Base-by-base conservation (phyloP, 1,139 yeast genomes). In the Debaryomycetaceae sp. region DNA sequence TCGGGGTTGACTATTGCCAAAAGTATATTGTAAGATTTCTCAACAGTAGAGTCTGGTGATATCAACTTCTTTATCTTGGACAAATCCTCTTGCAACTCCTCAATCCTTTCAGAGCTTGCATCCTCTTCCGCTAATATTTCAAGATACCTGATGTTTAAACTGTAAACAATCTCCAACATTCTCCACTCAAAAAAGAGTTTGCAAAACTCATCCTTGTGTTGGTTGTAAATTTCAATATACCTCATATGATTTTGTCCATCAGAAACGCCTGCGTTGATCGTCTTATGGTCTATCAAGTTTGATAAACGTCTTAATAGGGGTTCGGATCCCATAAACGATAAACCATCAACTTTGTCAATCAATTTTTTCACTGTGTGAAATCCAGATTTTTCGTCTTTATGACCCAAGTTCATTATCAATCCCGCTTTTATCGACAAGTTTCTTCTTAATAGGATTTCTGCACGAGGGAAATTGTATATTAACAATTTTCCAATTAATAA, bases 141-240 rank as follows among this genome's bases (percentile, higher is more conserved):
- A 46, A 70, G 58, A 41, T 61, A 67, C 13, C 49, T 52, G 24
- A 63, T 41, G 38, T 59, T 66, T 40, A 70, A 56, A 41, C 64
- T 63, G 42, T 67, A 61, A 13, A 63, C 46, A 18, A 70, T 53
- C 33, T 66, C 74, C 42, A 69, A 52, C 2, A 70, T 39, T 51
- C 76, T 63, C 75, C 75, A 70, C 22, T 61, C 52, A 16, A 58
- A 51, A 3, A 70, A 39, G 9, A 65, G 41, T 1, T 52, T 57
- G 42, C 60, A 70, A 29, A 59, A 56, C 42, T 65, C 56, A 8
- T 44, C 31, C 5, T 38, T 34, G 36, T 50, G 52, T 11, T 51
- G 48, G 32, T 59, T 58, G 34, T 49, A 57, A 16, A 61, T 42
- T 43, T 70, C 74, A 28, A 63, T 55, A 41, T 59, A 69, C 38